phyloP scores from a whole-genome alignment of 495 filamentous ascomycete species.

The Cairneyella variabilis region DNA sequence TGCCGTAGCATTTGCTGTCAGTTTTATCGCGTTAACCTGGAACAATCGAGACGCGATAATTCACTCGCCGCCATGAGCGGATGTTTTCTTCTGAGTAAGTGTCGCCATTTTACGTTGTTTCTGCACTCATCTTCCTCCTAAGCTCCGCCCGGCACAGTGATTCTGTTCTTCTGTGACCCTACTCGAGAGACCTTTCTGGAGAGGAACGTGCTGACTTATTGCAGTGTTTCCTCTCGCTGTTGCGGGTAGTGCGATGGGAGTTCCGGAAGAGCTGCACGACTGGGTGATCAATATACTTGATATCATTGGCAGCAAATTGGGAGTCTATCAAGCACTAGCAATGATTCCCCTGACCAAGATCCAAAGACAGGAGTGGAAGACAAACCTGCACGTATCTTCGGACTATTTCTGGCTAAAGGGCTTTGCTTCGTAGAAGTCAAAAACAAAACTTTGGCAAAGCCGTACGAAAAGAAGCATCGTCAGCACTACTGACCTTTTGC shows the following conservation, averaged over 20 bases:
- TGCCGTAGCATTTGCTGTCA: conserved; percentile 15
- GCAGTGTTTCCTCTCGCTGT: conserved; percentile 31
- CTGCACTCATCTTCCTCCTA: too few relatives aligned
- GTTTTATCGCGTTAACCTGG: background rate
- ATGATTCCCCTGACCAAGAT: conserved; percentile 8
- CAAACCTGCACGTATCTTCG: background rate
- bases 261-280: conserved; percentile 28
- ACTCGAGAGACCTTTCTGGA: too few relatives aligned
- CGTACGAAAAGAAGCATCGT: too few relatives aligned
- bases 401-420: background rate
- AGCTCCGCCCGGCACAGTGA: too few relatives aligned
- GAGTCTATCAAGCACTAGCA: conserved; percentile 21
- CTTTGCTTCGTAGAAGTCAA: background rate
- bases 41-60: background rate
- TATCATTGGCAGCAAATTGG: conserved; percentile 30
- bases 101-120: too few relatives aligned
- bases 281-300: conserved; percentile 31
- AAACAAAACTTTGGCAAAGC: background rate
- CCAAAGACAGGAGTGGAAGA: conserved; percentile 10
- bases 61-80: background rate
- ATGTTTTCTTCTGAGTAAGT: background rate
- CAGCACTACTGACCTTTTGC: too few relatives aligned
- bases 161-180: too few relatives aligned
- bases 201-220: conserved; percentile 31
- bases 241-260: conserved; percentile 27